These are phyloP conservation scores for Erythrophleum ivorense DNA, from an alignment of 331 rosid species.

Conservation along the genomic window DNA sequence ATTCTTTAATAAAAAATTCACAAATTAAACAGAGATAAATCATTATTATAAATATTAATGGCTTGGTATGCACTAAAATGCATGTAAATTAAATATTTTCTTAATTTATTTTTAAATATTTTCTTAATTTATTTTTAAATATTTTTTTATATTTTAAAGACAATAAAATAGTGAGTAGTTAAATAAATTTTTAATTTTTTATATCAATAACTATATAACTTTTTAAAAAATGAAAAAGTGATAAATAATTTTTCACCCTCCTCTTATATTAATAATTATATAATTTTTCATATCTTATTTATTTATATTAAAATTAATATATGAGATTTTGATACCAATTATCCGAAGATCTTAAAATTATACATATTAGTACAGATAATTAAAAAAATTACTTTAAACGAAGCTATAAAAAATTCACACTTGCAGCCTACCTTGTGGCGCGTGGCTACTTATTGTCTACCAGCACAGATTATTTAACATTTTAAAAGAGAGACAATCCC, in stretches of 20 bases:
- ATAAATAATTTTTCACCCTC: not conserved
- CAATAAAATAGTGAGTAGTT: too few relatives aligned
- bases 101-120: not conserved
- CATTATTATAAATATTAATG: not conserved
- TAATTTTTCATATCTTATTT: not conserved
- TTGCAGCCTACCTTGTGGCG: constrained; percentile 50
- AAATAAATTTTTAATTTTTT: too few relatives aligned
- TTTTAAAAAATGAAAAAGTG: not conserved
- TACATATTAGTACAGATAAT: not conserved
- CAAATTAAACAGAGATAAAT: not conserved
- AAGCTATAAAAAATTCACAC: constrained; percentile 1
- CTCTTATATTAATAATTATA: not conserved
- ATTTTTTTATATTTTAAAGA: not conserved
- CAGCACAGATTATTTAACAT: constrained; percentile 44
- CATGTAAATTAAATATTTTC: not conserved
- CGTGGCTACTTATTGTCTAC: constrained; percentile 40
- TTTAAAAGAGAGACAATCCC: constrained; percentile 76
- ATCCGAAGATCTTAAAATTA: not conserved
- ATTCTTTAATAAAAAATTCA: not conserved
- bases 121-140: not conserved
- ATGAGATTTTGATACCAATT: not conserved
- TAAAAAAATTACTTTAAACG: not conserved
- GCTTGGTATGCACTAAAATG: not conserved
- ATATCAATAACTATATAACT: too few relatives aligned
- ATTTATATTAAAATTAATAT: not conserved